Evolutionary conservation across 1,284 basidiomycete species (phyloP).

Genomic region (Phaffia rhodozyma): DNA sequence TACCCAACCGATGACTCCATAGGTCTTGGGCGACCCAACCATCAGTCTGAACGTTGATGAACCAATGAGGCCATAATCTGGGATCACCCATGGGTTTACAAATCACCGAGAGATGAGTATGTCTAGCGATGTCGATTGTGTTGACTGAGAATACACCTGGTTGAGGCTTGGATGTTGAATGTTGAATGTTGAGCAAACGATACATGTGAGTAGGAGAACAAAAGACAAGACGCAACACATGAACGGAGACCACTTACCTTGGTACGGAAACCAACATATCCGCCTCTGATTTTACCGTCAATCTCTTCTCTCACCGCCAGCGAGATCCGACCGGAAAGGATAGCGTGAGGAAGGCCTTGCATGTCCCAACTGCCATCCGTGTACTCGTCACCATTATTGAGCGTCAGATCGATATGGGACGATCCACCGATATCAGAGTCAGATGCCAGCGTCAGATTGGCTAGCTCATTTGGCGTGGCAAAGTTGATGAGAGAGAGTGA

Average conservation of each 20-base stretch:
- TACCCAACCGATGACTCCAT: slow-evolving; percentile 8
- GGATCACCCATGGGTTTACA: slow-evolving; percentile 13
- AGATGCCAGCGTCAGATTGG: slow-evolving; percentile 4
- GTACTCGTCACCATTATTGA: not conserved
- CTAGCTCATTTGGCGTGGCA: not conserved
- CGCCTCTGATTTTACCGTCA: slow-evolving; percentile 2
- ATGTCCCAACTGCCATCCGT: not conserved
- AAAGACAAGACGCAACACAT: not conserved
- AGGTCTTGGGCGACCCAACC: not conserved
- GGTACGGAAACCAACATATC: slow-evolving; percentile 13
- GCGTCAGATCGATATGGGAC: slow-evolving; percentile 5
- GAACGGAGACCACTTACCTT: not conserved
- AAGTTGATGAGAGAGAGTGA: not conserved
- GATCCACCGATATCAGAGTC: slow-evolving; percentile 14
- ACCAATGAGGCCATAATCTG: slow-evolving; percentile 16
- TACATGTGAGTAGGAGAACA: not conserved
- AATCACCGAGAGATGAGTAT: slow-evolving; percentile 11
- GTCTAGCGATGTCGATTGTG: not conserved
- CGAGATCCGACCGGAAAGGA: slow-evolving; percentile 4
- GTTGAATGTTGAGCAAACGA: not conserved
- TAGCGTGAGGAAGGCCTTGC: not conserved
- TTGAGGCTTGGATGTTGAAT: not conserved
- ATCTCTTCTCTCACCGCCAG: slow-evolving; percentile 12
- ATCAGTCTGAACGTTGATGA: slow-evolving; percentile 9
- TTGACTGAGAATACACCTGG: not conserved